Evolutionary conservation across 768 basidiomycete species (phyloP).

Genomic region (Trametes meyenii): DNA sequence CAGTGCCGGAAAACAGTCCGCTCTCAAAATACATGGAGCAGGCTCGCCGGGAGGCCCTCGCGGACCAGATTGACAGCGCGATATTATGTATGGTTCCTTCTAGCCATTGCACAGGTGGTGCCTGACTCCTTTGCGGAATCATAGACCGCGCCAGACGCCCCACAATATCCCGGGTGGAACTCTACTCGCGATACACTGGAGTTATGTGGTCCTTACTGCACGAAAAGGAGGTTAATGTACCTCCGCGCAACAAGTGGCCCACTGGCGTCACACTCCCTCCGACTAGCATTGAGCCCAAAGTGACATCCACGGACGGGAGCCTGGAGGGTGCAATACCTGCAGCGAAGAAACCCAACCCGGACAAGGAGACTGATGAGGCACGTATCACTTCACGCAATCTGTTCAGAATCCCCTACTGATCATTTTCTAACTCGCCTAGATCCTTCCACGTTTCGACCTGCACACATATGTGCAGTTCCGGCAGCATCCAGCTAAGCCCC

Average conservation of each 20-base stretch:
- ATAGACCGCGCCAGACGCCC: slow-evolving; percentile 55
- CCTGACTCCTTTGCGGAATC: not conserved
- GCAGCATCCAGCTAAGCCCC: not conserved
- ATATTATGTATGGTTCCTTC: slow-evolving; percentile 66
- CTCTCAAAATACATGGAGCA: slow-evolving; percentile 76
- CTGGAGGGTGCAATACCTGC: slow-evolving; percentile 20
- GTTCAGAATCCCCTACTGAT: not conserved
- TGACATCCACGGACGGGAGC: slow-evolving; percentile 2
- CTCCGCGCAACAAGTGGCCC: slow-evolving; percentile 38
- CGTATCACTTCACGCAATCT: not conserved
- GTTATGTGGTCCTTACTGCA: slow-evolving; percentile 60
- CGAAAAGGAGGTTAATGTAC: slow-evolving; percentile 49
- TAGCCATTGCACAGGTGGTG: not conserved
- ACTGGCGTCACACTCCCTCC: slow-evolving; percentile 52
- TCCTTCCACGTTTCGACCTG: slow-evolving; percentile 58
- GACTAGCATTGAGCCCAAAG: slow-evolving; percentile 9
- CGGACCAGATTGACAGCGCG: slow-evolving; percentile 86
- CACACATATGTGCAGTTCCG: slow-evolving; percentile 19
- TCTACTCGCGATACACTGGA: slow-evolving; percentile 67
- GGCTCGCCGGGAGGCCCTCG: slow-evolving; percentile 77
- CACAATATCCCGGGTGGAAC: slow-evolving; percentile 62
- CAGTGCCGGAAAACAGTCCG: slow-evolving; percentile 74
- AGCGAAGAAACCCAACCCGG: slow-evolving; percentile 31
- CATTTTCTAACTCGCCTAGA: slow-evolving; percentile 26
- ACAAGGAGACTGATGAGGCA: slow-evolving; percentile 46